These are phyloP conservation scores for Trichoderma orchidacearum DNA, from an alignment of 495 filamentous ascomycete genomes.

Conservation along the genomic window DNA sequence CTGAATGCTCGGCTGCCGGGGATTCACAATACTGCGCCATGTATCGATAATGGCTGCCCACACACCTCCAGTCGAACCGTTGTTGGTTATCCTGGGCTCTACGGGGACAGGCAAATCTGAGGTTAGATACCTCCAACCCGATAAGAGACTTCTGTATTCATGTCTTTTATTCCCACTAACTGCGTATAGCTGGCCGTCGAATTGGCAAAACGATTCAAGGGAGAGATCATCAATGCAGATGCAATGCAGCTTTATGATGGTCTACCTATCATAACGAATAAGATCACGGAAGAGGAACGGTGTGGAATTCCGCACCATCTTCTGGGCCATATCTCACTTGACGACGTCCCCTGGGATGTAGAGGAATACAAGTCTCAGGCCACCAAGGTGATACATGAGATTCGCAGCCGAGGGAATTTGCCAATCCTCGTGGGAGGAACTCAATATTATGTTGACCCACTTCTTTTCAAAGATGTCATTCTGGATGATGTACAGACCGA, in stretches of 20 bases:
- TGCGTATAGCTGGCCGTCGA: constrained; percentile 72
- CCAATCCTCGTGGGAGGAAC: constrained; percentile 92
- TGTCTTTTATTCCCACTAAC: too few species aligned
- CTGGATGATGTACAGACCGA: constrained; percentile 30
- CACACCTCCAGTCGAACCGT: constrained; percentile 29
- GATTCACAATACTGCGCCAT: constrained; percentile 2
- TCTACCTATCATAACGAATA: constrained; percentile 91
- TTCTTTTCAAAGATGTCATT: constrained; percentile 62
- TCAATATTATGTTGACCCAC: constrained; percentile 82
- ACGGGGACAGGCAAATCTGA: constrained; percentile 98
- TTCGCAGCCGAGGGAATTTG: constrained; percentile 58
- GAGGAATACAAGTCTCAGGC: constrained; percentile 59
- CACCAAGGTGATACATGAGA: constrained; percentile 56
- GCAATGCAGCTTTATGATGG: constrained; percentile 98
- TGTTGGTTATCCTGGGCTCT: constrained; percentile 78
- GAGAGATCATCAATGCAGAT: constrained; percentile 95
- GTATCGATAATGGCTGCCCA: constrained; percentile 10
- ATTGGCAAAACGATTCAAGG: constrained; percentile 68
- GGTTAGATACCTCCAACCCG: constrained; percentile 39
- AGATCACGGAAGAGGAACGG: constrained; percentile 61
- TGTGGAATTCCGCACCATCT: constrained; percentile 82
- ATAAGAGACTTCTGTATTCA: too few species aligned
- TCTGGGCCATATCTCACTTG: constrained; percentile 57
- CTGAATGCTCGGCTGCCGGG: not conserved
- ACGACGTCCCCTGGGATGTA: constrained; percentile 72